A percentile compares a stretch with the other conserved stretches of the same genome.
Conservation (phyloP, 305 asterid species). For the Fraxinus ornus region DNA sequence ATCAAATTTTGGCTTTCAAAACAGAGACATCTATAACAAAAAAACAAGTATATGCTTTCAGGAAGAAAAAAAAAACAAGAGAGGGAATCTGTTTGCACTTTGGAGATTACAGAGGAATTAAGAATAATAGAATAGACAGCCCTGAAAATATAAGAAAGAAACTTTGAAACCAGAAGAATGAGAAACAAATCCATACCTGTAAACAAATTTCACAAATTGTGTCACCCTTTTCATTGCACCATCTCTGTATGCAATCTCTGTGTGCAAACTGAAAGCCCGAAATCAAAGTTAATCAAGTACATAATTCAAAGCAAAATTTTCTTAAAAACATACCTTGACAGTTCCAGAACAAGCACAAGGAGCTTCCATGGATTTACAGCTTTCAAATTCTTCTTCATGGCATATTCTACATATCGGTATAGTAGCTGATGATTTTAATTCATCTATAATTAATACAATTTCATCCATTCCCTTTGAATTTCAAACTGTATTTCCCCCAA, state of each 20-base stretch:
- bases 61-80: not conserved
- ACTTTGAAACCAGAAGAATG: not conserved
- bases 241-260: constrained; percentile 38
- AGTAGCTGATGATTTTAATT: constrained; percentile 26
- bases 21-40: not conserved
- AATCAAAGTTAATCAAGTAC: not conserved
- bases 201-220: constrained; percentile 85
- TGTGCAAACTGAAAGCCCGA: constrained; percentile 60
- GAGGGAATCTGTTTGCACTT: not conserved
- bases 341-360: constrained; percentile 98
- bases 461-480: constrained; percentile 45
- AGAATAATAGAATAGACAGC: not conserved
- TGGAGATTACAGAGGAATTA: not conserved
- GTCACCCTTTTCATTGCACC: constrained; percentile 93
- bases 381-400: constrained; percentile 73
- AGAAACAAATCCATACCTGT: constrained; percentile 46
- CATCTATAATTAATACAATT: constrained; percentile 44
- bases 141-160: not conserved
- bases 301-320: not conserved
- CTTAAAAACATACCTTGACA: constrained; percentile 47
- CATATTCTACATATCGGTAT: constrained; percentile 72
- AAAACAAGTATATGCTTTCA: not conserved
- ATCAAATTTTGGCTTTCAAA: not conserved
- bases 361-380: constrained; percentile 55
- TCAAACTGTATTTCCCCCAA: not conserved